Conservation (phyloP, 768 basidiomycete species). For the Tubosaeta sp. region DNA sequence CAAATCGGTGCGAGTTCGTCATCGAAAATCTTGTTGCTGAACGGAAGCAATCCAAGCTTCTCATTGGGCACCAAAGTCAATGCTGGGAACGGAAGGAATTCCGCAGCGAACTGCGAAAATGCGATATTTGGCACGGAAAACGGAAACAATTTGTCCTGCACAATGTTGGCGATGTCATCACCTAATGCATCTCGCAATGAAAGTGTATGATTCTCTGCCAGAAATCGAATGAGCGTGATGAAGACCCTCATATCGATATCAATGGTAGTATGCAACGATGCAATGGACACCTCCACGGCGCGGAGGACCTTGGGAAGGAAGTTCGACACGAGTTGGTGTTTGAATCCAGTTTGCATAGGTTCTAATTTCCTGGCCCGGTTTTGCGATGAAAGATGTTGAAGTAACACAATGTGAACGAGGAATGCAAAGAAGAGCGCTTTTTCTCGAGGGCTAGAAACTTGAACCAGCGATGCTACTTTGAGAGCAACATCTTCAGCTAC, state of each 20-base stretch:
- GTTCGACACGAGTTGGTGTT: conserved; percentile 24
- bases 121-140: conserved; percentile 15
- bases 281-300: conserved; percentile 24
- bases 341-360: conserved; percentile 28
- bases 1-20: conserved; percentile 36
- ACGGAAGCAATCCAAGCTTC: conserved; percentile 32
- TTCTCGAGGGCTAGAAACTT: conserved; percentile 4
- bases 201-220: conserved; percentile 22
- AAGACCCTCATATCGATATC: conserved; percentile 57
- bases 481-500: conserved; percentile 5
- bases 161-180: conserved; percentile 15
- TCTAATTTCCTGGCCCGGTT: conserved; percentile 37
- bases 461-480: conserved; percentile 6
- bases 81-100: conserved; percentile 16
- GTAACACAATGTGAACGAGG: conserved; percentile 36
- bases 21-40: conserved; percentile 41
- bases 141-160: conserved; percentile 20
- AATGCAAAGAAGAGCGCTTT: conserved; percentile 33
- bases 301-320: conserved; percentile 43
- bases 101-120: conserved; percentile 17
- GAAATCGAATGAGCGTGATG: conserved; percentile 38
- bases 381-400: conserved; percentile 34
- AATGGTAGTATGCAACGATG: conserved; percentile 22
- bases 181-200: conserved; percentile 30
- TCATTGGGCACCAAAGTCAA: not conserved